Base-by-base conservation (phyloP, 768 basidiomycete species). In the Phaffia australis region DNA sequence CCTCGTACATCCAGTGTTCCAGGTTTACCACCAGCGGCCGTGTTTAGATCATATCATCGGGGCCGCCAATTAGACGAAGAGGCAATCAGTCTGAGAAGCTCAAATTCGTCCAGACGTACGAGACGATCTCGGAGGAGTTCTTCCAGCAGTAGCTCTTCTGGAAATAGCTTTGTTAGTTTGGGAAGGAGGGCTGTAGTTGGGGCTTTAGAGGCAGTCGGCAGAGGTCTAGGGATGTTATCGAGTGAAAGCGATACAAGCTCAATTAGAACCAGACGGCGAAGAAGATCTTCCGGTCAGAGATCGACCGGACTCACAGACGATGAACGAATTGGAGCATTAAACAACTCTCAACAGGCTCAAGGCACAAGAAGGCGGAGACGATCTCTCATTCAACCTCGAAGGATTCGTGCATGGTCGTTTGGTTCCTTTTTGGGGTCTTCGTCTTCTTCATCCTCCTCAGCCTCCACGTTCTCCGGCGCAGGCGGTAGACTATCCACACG, bases 401-500 rank as follows among this genome's bases (percentile, higher is more conserved):
- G 78, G 79, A 29, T 60, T 14, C 59, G 59, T 7, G 59, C 59
- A 78, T 76, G 27, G 78, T 60, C 54, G 25, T 55, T 65, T 56
- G 27, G 52, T 51, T 18, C 68, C 42, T 42, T 79, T 9, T 59
- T 70, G 21, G 68, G 73, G 16, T 64, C 69, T 49, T 75, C 78
- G 11, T 75, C 74, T 2, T 71, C 77, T 27, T 75, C 77, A 1
- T 76, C 76, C 6, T 75, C 77, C 19, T 75, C 77, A 0, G 78
- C 80, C 15, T 78, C 80, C 6, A 80, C 79, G 16, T 14, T 78
- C 80, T 25, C 78, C 84, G 42, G 80, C 85, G 23, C 80, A 84
- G 1, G 81, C 85, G 48, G 80, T 87, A 14, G 87, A 88, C 70
- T 79, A 81, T 58, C 86, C 86, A 8, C 86, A 87, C 66, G 77